Conservation (phyloP, 305 asterid species). For the Withania somnifera region DNA sequence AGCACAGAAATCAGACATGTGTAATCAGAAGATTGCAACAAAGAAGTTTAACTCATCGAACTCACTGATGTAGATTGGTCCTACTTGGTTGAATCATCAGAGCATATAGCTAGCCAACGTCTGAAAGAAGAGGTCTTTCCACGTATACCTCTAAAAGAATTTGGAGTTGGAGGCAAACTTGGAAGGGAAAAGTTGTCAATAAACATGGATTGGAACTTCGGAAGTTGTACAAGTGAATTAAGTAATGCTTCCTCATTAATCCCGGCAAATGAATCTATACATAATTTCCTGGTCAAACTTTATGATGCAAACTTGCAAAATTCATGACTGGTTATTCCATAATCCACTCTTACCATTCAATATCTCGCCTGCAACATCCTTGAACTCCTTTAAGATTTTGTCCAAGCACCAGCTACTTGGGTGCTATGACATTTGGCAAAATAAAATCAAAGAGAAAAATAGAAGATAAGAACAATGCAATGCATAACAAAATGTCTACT, state of each 20-base stretch:
- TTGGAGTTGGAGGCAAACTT: slow-evolving; percentile 59
- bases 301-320: not conserved
- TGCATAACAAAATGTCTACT: not conserved
- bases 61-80: slow-evolving; percentile 2
- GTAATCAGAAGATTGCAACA: not conserved
- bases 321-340: not conserved
- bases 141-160: slow-evolving; percentile 79
- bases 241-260: slow-evolving; percentile 54
- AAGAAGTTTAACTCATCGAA: not conserved
- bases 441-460: slow-evolving; percentile 1
- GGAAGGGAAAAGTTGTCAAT: slow-evolving; percentile 56
- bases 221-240: slow-evolving; percentile 47
- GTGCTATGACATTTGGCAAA: slow-evolving; percentile 40
- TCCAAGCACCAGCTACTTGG: slow-evolving; percentile 81
- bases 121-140: slow-evolving; percentile 67
- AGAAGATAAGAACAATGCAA: not conserved
- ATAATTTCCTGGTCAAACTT: slow-evolving; percentile 6
- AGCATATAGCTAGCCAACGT: slow-evolving; percentile 84
- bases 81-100: slow-evolving; percentile 71
- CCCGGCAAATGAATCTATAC: slow-evolving; percentile 60
- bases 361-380: slow-evolving; percentile 38
- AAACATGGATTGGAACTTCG: slow-evolving; percentile 27
- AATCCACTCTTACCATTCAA: slow-evolving; percentile 36
- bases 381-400: slow-evolving; percentile 66
- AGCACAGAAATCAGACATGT: slow-evolving; percentile 1